Evolutionary conservation across 139 green algal species (phyloP), one percentile per base, ranked within the genome.

Genomic region (Chlamydomonas sp.): DNA sequence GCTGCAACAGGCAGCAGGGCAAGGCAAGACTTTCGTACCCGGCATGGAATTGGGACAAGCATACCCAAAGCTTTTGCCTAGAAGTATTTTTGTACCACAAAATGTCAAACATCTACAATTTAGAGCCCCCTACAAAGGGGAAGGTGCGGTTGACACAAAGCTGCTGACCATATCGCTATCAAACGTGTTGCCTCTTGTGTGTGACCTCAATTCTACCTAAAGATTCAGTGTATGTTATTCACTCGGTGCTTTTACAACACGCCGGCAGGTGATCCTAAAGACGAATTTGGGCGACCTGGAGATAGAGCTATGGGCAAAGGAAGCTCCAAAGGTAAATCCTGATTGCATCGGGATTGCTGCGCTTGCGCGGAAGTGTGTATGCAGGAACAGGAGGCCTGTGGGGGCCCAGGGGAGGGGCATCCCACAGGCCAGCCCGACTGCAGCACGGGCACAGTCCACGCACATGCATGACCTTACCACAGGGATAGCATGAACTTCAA

Each of bases 231-330:
- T 10, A 67, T 71, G 9, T 71, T 18, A 0, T 10, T 18, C 10
- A 10, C 66, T 71, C 10, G 10, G 66, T 71, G 66, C 10, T 71
- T 71, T 71, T 5, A 79, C 9, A 12, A 7, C 1, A 2, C 58
- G 20, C 4, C 20, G 67, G n/a, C 90, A 98, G 95, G 96, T 98
- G 18, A 91, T 99, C 9, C 82, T 99, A 1, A 91, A 96, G 5
- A 99, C 98, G 3, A 97, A 90, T 0, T 72, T 95, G 9, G 98
- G 98, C 20, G 96, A 99, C 59, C 78, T 99, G 1, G 98, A 99
- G 62, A 95, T 99, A 17, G 98, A 99, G 91, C 93, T 99, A 61
- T 99, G 97, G 96, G 82, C 97, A 2, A 99, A 98, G 85, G 98
- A 99, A 89, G 98, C 98, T 0, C 98, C 96, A 4, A 97, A 96